Conservation (phyloP, 2,329 filamentous ascomycete genomes). For the Botrytis pseudocinerea region DNA sequence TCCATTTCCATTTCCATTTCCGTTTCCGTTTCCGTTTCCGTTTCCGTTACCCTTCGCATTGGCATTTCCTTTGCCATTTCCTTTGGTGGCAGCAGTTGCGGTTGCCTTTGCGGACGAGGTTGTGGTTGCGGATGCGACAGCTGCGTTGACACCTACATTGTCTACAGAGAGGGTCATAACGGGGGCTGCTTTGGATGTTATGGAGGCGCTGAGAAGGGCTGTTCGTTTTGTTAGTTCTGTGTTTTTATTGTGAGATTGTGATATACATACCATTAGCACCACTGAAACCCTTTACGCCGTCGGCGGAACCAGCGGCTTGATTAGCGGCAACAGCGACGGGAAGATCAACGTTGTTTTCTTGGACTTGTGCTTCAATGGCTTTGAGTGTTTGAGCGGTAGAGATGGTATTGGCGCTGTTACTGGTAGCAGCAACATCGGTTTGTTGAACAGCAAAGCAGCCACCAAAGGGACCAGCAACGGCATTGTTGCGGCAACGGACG, state of each 20-base stretch:
- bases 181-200: slow-evolving; percentile 17
- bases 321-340: slow-evolving; percentile 49
- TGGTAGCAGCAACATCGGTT: slow-evolving; percentile 46
- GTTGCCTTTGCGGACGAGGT: neutral
- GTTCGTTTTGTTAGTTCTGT: neutral
- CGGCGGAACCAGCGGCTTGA: slow-evolving; percentile 44
- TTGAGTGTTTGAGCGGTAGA: slow-evolving; percentile 49
- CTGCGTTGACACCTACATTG: neutral
- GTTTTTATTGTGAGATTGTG: neutral
- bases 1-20: neutral
- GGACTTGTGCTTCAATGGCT: slow-evolving; percentile 50
- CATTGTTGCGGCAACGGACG: slow-evolving; percentile 59
- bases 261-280: slow-evolving; percentile 36
- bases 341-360: slow-evolving; percentile 54
- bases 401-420: slow-evolving; percentile 50
- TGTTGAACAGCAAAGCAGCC: slow-evolving; percentile 61
- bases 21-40: neutral
- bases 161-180: slow-evolving; percentile 14
- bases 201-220: slow-evolving; percentile 17
- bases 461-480: slow-evolving; percentile 57
- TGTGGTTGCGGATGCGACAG: neutral
- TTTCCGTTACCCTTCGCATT: neutral
- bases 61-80: neutral
- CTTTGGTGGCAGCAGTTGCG: slow-evolving; percentile 1
- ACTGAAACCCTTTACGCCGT: slow-evolving; percentile 40